Conservation (phyloP, 352 stramenopile species). For the Phytopythium boreale region DNA sequence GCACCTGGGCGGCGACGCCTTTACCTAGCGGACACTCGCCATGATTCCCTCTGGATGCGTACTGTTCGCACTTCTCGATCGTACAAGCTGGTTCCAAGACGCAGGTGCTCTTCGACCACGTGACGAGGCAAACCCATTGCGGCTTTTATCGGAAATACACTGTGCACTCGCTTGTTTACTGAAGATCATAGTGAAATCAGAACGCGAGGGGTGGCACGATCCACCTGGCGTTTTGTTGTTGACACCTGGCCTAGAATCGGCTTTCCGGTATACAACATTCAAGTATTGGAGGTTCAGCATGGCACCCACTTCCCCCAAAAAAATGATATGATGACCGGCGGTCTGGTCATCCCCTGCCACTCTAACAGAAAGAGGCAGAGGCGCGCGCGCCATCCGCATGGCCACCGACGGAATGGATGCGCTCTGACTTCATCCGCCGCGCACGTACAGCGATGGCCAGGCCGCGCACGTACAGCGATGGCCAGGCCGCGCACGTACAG, state of each 20-base stretch:
- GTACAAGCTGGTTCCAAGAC: not conserved
- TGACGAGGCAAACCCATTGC: not conserved
- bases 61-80: not conserved
- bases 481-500: not conserved
- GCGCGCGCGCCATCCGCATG: not conserved
- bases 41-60: too few relatives aligned
- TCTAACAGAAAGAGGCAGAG: not conserved
- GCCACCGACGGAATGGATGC: not conserved
- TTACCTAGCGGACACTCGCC: not conserved
- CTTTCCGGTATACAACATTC: not conserved
- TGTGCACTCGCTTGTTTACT: not conserved
- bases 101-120: not conserved
- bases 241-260: not conserved
- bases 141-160: not conserved
- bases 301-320: not conserved
- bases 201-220: not conserved
- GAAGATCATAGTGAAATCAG: too few relatives aligned
- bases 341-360: conserved; percentile 1
- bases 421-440: not conserved
- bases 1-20: not conserved
- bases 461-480: not conserved
- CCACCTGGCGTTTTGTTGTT: not conserved
- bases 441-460: not conserved
- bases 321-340: not conserved
- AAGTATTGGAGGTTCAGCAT: not conserved